Evolutionary conservation across 1,139 yeast species (phyloP).

Genomic region (Hyphopichia burtonii): DNA sequence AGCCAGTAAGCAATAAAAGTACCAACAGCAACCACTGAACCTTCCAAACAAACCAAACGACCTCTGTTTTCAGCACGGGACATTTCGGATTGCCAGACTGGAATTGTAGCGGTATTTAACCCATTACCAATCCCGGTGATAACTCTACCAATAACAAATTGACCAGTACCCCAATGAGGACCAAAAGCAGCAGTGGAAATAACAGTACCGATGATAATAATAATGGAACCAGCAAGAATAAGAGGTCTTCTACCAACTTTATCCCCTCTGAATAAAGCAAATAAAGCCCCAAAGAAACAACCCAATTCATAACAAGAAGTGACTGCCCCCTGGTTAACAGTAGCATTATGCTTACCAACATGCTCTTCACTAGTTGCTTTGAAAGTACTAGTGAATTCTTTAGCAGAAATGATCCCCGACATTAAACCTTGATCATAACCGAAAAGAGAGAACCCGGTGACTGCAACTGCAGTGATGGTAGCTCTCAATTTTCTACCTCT

Average conservation of each 20-base stretch:
- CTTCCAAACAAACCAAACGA: conserved; percentile 64
- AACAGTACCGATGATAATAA: conserved; percentile 44
- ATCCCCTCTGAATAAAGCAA: conserved; percentile 34
- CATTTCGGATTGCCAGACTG: conserved; percentile 40
- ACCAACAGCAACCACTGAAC: conserved; percentile 59
- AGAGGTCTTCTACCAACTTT: conserved; percentile 46
- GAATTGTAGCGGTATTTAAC: conserved; percentile 35
- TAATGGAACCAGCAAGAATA: conserved; percentile 35
- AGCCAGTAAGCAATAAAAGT: conserved; percentile 26
- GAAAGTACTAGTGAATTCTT: conserved; percentile 45
- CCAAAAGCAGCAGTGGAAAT: conserved; percentile 37
- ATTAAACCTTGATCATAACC: conserved; percentile 81
- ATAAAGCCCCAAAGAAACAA: conserved; percentile 52
- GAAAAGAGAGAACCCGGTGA: conserved; percentile 65
- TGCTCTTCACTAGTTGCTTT: conserved; percentile 31
- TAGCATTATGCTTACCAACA: conserved; percentile 28
- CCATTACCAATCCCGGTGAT: conserved; percentile 45
- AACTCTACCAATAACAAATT: conserved; percentile 47
- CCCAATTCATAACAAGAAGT: conserved; percentile 75
- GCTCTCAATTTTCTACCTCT: conserved; percentile 43
- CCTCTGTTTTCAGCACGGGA: conserved; percentile 38
- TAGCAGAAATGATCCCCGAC: conserved; percentile 67
- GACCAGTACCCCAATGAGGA: conserved; percentile 28
- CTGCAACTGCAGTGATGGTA: conserved; percentile 56
- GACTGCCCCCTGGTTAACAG: conserved; percentile 63